Percentiles rank a stretch among this genome's conserved stretches.
These are phyloP conservation scores for Dothiorella sarmentorum DNA, from an alignment of 2,329 filamentous ascomycete genomes.

Conservation along the genomic window DNA sequence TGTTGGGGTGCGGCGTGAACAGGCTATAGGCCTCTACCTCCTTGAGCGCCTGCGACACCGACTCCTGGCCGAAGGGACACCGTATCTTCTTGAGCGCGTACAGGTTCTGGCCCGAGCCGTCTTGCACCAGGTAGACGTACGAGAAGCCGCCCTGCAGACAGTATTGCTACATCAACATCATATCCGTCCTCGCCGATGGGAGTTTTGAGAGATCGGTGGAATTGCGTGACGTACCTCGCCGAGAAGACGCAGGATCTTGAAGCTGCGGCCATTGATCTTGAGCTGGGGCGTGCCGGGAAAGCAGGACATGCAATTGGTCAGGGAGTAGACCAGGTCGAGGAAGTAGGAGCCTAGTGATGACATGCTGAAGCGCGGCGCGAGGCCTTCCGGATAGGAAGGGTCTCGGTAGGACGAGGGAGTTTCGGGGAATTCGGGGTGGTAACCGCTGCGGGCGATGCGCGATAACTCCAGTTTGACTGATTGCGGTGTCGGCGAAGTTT, in stretches of 20 bases:
- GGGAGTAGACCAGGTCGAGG: slow-evolving; percentile 82
- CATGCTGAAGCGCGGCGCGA: slow-evolving; percentile 18
- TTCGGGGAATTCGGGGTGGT: slow-evolving; percentile 17
- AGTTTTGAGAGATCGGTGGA: too few relatives aligned
- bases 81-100: slow-evolving; percentile 98
- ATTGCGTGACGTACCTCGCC: slow-evolving; percentile 68
- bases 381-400: slow-evolving; percentile 11
- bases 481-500: neutral
- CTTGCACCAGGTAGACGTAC: slow-evolving; percentile 97
- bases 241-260: slow-evolving; percentile 90
- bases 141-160: slow-evolving; percentile 82
- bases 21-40: slow-evolving; percentile 96
- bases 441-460: slow-evolving; percentile 18
- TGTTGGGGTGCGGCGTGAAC: slow-evolving; percentile 77
- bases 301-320: slow-evolving; percentile 93
- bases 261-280: slow-evolving; percentile 90
- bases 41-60: slow-evolving; percentile 88
- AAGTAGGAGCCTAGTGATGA: slow-evolving; percentile 55
- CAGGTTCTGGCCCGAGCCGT: slow-evolving; percentile 75
- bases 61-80: slow-evolving; percentile 96
- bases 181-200: neutral
- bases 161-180: neutral
- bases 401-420: slow-evolving; percentile 8
- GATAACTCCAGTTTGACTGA: slow-evolving; percentile 13
- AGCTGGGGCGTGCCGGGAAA: slow-evolving; percentile 92